Conservation (phyloP, 2,329 filamentous ascomycete genomes). For the Venturia effusa region DNA sequence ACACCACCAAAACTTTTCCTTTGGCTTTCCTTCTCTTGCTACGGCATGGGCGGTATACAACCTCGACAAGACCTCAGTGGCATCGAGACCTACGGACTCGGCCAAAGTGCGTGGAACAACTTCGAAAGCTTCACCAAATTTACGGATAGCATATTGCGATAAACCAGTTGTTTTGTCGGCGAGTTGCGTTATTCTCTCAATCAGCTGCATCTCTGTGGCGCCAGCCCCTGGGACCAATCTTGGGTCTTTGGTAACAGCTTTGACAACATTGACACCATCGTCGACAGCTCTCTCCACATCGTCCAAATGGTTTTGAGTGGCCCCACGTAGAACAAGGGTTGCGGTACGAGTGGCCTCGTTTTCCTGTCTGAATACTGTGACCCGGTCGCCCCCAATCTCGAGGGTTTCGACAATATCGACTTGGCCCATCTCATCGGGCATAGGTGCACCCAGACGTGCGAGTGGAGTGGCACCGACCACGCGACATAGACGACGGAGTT, state of each 20-base stretch:
- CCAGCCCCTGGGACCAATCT: constrained; percentile 88
- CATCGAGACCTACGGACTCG: constrained; percentile 89
- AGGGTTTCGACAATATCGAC: constrained; percentile 94
- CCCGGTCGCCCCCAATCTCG: constrained; percentile 94
- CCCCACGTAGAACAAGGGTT: constrained; percentile 85
- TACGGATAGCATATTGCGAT: constrained; percentile 92
- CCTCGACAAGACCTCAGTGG: constrained; percentile 88
- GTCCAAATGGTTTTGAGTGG: constrained; percentile 95
- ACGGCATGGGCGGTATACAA: constrained; percentile 85
- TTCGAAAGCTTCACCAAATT: constrained; percentile 95
- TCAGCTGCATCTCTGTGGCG: constrained; percentile 86
- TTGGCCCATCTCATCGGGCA: constrained; percentile 98
- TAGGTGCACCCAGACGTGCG: constrained; percentile 86
- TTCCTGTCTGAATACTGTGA: constrained; percentile 97
- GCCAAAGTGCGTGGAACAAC: constrained; percentile 89
- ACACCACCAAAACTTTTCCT: constrained; percentile 68
- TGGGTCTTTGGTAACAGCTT: constrained; percentile 90
- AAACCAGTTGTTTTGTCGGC: constrained; percentile 89
- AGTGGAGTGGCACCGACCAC: constrained; percentile 96
- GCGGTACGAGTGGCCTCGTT: constrained; percentile 84
- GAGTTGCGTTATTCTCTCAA: constrained; percentile 81
- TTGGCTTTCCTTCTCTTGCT: constrained; percentile 24
- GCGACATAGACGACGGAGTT: constrained; percentile 85
- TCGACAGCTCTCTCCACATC: constrained; percentile 95
- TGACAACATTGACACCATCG: constrained; percentile 96